Conservation (phyloP, 2,329 filamentous ascomycete species). For the Fusarium sp. region DNA sequence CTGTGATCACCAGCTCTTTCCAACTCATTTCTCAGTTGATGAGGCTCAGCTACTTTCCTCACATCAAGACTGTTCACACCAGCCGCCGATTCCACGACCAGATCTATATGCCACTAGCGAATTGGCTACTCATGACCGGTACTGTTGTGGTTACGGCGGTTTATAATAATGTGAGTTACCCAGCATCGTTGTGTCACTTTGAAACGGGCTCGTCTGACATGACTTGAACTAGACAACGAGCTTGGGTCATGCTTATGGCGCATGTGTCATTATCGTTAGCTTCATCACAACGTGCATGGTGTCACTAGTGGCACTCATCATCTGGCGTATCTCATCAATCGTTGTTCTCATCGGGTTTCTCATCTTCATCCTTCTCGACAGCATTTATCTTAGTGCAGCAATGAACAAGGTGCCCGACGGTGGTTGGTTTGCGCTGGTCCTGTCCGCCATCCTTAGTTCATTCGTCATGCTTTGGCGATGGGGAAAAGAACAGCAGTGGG, state of each 20-base stretch:
- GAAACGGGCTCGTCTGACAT: neutral
- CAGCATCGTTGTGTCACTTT: neutral
- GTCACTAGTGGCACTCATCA: constrained; percentile 74
- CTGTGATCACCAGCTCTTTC: constrained; percentile 80
- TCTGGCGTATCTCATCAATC: constrained; percentile 71
- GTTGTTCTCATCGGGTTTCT: constrained; percentile 71
- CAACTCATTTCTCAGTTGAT: constrained; percentile 77
- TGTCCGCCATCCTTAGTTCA: constrained; percentile 68
- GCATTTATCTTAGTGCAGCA: constrained; percentile 74
- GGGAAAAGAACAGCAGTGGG: constrained; percentile 82
- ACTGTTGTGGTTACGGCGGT: constrained; percentile 78
- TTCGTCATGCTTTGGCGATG: constrained; percentile 81
- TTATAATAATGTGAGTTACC: constrained; percentile 69
- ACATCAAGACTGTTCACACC: constrained; percentile 78
- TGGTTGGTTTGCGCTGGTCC: constrained; percentile 79
- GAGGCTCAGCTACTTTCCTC: constrained; percentile 76
- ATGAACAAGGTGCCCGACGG: constrained; percentile 78
- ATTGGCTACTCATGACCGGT: constrained; percentile 81
- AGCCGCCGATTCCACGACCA: constrained; percentile 77
- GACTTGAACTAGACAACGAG: constrained; percentile 60
- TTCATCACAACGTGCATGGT: constrained; percentile 83
- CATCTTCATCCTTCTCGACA: constrained; percentile 72
- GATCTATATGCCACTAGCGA: constrained; percentile 78
- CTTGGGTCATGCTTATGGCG: constrained; percentile 79
- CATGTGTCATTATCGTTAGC: constrained; percentile 82